Conservation (phyloP, 2,329 filamentous ascomycete genomes). For the Arthrobotrys musiformis region DNA sequence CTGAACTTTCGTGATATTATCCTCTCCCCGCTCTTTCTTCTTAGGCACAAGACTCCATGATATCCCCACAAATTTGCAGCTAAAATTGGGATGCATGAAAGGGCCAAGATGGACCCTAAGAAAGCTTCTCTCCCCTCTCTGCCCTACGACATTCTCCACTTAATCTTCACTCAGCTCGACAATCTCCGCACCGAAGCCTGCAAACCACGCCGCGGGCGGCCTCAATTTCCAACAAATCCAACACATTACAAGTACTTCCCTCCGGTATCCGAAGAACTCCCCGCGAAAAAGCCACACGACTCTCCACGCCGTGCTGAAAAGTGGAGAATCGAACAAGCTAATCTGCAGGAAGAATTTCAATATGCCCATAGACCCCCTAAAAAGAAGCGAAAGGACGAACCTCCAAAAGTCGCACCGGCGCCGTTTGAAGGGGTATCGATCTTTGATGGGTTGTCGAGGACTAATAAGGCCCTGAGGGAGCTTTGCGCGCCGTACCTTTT, state of each 20-base stretch:
- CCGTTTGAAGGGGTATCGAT: conserved; percentile 22
- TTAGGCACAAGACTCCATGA: no score
- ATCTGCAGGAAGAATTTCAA: neutral
- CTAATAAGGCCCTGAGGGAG: conserved; percentile 31
- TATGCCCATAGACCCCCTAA: neutral
- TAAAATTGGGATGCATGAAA: neutral
- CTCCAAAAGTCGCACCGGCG: neutral
- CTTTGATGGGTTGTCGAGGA: conserved; percentile 40
- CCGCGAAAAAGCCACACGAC: conserved; percentile 29
- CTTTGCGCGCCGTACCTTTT: conserved; percentile 45
- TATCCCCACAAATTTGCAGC: neutral
- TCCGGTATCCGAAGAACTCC: conserved; percentile 5
- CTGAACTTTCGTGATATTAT: no score
- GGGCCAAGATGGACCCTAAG: neutral
- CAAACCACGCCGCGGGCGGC: conserved; percentile 15
- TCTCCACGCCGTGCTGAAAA: conserved; percentile 39
- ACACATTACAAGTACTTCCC: conserved; percentile 29
- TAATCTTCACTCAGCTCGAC: conserved; percentile 38
- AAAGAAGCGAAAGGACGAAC: neutral
- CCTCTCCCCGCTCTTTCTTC: no score
- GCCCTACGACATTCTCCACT: conserved; percentile 41
- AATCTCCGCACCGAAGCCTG: conserved; percentile 13
- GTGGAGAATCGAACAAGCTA: conserved; percentile 2
- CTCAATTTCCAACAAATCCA: conserved; percentile 37
- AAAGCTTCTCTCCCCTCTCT: conserved; percentile 12